These are phyloP conservation scores for Gastrolobium bilobum DNA, from an alignment of 306 rosid genomes.

Conservation along the genomic window DNA sequence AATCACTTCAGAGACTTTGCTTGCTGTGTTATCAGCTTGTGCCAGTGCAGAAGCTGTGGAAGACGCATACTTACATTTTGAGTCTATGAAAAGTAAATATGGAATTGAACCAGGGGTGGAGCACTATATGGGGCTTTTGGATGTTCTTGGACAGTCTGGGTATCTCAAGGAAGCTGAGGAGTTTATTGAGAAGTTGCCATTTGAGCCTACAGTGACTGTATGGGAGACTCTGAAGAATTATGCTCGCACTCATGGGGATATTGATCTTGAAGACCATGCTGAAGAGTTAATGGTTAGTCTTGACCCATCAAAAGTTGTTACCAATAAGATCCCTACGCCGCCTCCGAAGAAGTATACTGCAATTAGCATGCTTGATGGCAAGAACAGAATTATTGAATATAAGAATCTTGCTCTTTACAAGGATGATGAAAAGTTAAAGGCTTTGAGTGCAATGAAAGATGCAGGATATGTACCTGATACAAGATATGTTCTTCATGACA, in stretches of 20 bases:
- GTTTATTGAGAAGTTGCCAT: slow-evolving; percentile 68
- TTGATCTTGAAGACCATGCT: slow-evolving; percentile 79
- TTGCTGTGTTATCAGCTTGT: slow-evolving; percentile 75
- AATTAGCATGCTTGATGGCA: slow-evolving; percentile 83
- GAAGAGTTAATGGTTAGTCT: slow-evolving; percentile 76
- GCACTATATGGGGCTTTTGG: slow-evolving; percentile 83
- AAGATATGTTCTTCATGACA: slow-evolving; percentile 89
- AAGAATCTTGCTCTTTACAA: slow-evolving; percentile 81
- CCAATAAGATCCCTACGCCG: slow-evolving; percentile 73
- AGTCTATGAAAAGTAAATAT: slow-evolving; percentile 73
- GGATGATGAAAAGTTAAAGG: slow-evolving; percentile 84
- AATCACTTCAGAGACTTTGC: slow-evolving; percentile 76
- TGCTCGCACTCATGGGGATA: slow-evolving; percentile 84
- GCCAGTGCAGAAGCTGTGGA: slow-evolving; percentile 89
- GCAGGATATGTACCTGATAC: slow-evolving; percentile 85
- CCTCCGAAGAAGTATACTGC: slow-evolving; percentile 74
- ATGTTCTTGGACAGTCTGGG: slow-evolving; percentile 84
- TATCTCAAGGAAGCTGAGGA: slow-evolving; percentile 80
- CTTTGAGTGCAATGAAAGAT: slow-evolving; percentile 70
- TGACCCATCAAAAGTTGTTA: slow-evolving; percentile 70
- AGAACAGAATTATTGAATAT: slow-evolving; percentile 70
- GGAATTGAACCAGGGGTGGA: slow-evolving; percentile 65
- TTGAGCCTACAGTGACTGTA: slow-evolving; percentile 63
- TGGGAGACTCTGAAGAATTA: slow-evolving; percentile 75
- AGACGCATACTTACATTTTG: slow-evolving; percentile 78